Evolutionary conservation across 176 grass and related monocot species (phyloP), one percentile per base, ranked within the genome.

Genomic region (Cocos nucifera): DNA sequence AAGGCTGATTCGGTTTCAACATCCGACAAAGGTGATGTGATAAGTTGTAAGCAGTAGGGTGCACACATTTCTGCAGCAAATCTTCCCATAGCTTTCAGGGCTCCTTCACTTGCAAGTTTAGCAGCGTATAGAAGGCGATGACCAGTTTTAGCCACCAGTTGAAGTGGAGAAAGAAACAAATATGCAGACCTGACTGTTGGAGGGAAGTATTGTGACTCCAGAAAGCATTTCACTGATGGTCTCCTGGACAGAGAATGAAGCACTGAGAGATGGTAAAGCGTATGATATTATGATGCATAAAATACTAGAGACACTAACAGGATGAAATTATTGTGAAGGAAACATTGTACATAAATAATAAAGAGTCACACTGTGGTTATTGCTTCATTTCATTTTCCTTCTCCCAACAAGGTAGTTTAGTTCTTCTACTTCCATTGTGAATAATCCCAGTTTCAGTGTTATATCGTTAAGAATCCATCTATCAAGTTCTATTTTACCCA

Each of bases 81-180:
- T 71, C 77, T 61, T 62, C 92, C 92, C 92, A 96, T 90, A 70
- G 83, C 58, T 83, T 82, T 90, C 53, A 96, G 69, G 23, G 75
- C 69, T 65, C 92, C 92, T 81, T 74, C 66, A 78, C 61, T 76
- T 75, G 86, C 83, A 79, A 96, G 83, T 62, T 84, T 90, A 70
- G 79, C 69, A 70, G 72, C 78, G 72, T 90, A 96, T 75, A 85
- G 85, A 67, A 90, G 78, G 65, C 86, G 87, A 67, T 82, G 70
- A 22, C 26, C 70, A 55, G 80, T 61, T 58, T 64, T 82, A 81
- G 77, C 84, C 63, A 74, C 66, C 71, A 90, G 57, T 73, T 96
- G 92, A 62, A 96, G 78, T 22, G 92, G 86, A 75, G 86, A 83
- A 72, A 96, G 78, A 82, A 96, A 96, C 79, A 89, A 75, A 68